A percentile compares a stretch with the other conserved stretches of the same genome.
phyloP scores from a whole-genome alignment of 176 grass and related monocot species.

The Aegilops bicornis region DNA sequence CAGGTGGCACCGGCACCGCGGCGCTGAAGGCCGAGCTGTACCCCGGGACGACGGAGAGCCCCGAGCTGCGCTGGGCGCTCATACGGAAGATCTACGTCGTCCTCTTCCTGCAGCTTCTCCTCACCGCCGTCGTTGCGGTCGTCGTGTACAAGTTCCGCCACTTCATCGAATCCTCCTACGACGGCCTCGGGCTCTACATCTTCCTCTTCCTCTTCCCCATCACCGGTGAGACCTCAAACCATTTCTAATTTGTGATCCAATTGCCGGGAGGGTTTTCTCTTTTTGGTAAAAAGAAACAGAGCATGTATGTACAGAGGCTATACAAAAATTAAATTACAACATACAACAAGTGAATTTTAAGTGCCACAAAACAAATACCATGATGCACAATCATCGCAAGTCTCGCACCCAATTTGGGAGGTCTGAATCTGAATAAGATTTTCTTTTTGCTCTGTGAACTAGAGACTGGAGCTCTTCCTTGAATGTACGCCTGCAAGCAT shows the following conservation, averaged over 20 bases:
- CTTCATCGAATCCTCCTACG: constrained; percentile 60
- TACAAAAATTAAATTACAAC: no score
- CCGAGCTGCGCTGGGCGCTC: constrained; percentile 75
- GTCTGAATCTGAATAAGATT: no score
- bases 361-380: no score
- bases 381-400: no score
- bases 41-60: constrained; percentile 65
- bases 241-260: not conserved
- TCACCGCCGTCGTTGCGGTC: constrained; percentile 59
- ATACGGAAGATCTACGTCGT: constrained; percentile 80
- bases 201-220: constrained; percentile 65
- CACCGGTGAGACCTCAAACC: constrained; percentile 20
- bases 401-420: no score
- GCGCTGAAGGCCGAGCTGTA: constrained; percentile 28
- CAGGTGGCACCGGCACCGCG: no score
- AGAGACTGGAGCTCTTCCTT: no score
- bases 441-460: no score
- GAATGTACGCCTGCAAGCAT: no score
- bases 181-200: constrained; percentile 57
- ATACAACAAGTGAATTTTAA: no score
- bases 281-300: no score
- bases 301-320: no score
- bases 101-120: constrained; percentile 52
- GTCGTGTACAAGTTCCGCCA: constrained; percentile 55
- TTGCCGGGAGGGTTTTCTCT: not conserved